Base-by-base conservation (phyloP, 257 asterid species). In the Petunia secreta region DNA sequence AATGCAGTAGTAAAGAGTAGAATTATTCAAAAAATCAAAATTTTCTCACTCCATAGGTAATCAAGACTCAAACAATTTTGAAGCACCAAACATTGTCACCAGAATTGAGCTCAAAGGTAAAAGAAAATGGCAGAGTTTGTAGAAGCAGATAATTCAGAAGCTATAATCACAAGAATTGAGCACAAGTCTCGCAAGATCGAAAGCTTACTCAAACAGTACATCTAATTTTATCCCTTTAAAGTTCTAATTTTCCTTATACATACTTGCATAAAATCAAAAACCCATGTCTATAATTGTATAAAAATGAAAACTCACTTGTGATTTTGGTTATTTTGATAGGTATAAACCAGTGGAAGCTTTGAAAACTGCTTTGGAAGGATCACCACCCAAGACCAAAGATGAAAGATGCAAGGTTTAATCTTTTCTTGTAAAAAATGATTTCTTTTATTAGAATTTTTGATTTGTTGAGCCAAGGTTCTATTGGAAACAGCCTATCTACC, bases 151-250 rank as follows among this genome's bases (percentile, higher is more conserved):
- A 91, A 95, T 75, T 88, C 92, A 15, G 98, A 90, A 87, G 99
- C 97, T 80, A 92, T 96, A 48, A 86, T 96, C 91, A 85, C 86
- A 76, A 90, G 99, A 85, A 96, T 96, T 87, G 97, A 96, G 74
- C 97, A 96, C 88, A 96, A 96, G 87, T 89, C 98, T 39, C 92
- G 97, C 92, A 96, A 93, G 91, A 96, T 96, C 88, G 99, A 96
- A 58, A 94, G 98, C 90, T 86, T 96, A 86, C 99, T 96, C 90
- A 94, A 94, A 85, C 98, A 92, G 98, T 96, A 83, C 63, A 11
- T 66, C 6, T 2, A 38, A 46, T 63, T 68, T 34, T 7, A 16
- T 60, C 60, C 11, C 15, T 34, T 50, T 1, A 34, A 69, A 69
- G 41, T 71, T 48, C 11, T 46, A n/a, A 6, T 11, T 37, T 63